Conservation (phyloP, 2,329 filamentous ascomycete species). For the Aspergillus uvarum region DNA sequence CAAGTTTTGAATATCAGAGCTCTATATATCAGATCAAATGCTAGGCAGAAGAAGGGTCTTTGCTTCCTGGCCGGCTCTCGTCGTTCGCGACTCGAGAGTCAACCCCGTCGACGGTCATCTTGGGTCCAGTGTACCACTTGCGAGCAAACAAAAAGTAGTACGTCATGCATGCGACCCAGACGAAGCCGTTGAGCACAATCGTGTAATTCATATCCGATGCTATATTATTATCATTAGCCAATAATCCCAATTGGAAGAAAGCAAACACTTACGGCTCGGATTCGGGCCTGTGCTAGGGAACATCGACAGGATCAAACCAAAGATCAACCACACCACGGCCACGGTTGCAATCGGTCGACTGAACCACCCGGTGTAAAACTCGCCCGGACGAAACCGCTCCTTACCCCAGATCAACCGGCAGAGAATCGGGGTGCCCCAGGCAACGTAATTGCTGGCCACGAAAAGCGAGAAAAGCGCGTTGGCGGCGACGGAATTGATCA, state of each 20-base stretch:
- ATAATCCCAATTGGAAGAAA: constrained; percentile 4
- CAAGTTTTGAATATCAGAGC: too few relatives aligned
- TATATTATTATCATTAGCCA: constrained; percentile 16
- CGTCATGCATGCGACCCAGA: constrained; percentile 57
- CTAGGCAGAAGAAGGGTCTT: constrained; percentile 2
- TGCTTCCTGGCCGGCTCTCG: constrained; percentile 18
- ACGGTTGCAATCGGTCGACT: constrained; percentile 55
- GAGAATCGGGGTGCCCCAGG: constrained; percentile 60
- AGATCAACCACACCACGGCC: constrained; percentile 55
- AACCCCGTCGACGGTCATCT: constrained; percentile 52
- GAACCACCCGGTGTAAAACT: constrained; percentile 58
- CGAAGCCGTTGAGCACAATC: constrained; percentile 59
- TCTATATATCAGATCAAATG: background rate
- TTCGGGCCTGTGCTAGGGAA: constrained; percentile 58
- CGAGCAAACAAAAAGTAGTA: constrained; percentile 60
- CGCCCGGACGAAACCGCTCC: constrained; percentile 57
- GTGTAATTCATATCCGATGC: constrained; percentile 62
- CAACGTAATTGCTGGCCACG: constrained; percentile 61
- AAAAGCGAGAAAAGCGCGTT: constrained; percentile 56
- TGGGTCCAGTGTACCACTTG: constrained; percentile 63
- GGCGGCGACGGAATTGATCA: constrained; percentile 59
- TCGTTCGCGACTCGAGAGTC: constrained; percentile 8
- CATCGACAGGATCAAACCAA: constrained; percentile 59
- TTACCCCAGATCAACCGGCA: constrained; percentile 60
- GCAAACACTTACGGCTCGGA: constrained; percentile 43